Evolutionary conservation across 176 grass and related monocot species (phyloP).

Genomic region (Microstegium vimineum): DNA sequence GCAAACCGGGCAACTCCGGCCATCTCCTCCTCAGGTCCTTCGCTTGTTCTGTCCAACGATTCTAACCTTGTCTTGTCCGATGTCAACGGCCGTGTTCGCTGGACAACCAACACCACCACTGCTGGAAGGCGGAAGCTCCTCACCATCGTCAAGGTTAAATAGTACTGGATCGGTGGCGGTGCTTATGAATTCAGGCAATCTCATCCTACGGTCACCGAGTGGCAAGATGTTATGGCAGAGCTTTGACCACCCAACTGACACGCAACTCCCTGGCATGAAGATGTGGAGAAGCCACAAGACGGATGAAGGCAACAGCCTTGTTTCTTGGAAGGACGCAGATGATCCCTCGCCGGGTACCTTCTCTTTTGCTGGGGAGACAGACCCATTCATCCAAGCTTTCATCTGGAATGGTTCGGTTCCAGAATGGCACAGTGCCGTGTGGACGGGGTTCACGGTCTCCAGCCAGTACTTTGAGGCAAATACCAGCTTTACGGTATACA

Average conservation of each 20-base stretch:
- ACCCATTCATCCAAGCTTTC: not conserved
- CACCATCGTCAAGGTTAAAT: no score
- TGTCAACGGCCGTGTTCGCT: constrained; percentile 2
- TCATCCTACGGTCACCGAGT: not conserved
- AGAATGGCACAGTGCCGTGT: not conserved
- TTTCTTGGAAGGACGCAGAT: constrained; percentile 26
- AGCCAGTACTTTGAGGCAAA: not conserved
- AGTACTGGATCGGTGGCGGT: no score
- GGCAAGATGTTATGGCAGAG: constrained; percentile 30
- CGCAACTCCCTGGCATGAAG: constrained; percentile 35
- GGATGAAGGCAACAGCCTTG: not conserved
- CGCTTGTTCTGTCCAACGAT: not conserved
- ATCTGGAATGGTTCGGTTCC: constrained; percentile 16
- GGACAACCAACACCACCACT: constrained; percentile 1
- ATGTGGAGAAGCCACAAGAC: not conserved
- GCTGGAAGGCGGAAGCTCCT: no score
- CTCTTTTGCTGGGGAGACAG: not conserved
- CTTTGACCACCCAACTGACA: constrained; percentile 36
- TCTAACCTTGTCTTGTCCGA: constrained; percentile 21
- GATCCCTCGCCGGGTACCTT: constrained; percentile 36
- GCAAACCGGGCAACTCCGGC: not conserved
- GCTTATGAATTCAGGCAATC: no score
- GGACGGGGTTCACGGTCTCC: not conserved
- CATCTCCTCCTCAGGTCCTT: not conserved
- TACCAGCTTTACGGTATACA: not conserved